phyloP scores from a whole-genome alignment of 2,329 filamentous ascomycete species.

The Oidium heveae region DNA sequence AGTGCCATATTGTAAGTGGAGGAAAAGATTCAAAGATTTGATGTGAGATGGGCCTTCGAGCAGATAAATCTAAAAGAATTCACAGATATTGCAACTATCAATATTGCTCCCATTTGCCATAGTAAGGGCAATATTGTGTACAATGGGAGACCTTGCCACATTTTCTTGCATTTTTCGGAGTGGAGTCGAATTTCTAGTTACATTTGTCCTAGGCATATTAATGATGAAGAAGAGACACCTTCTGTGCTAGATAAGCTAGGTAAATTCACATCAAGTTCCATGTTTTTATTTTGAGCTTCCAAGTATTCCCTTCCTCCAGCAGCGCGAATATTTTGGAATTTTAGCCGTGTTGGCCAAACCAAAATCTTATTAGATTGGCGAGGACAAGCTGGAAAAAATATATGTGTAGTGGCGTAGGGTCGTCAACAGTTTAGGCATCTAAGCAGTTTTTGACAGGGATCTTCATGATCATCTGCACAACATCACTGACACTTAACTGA shows the following conservation, averaged over 20 bases:
- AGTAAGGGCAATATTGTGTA: not conserved
- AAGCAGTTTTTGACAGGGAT: not conserved
- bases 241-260: not conserved
- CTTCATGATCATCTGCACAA: not conserved
- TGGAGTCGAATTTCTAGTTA: not conserved
- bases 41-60: not conserved
- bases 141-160: not conserved
- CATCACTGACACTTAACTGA: not conserved
- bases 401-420: not conserved
- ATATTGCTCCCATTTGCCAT: not conserved
- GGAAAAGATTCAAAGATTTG: not conserved
- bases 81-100: not conserved
- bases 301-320: not conserved
- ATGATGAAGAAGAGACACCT: not conserved
- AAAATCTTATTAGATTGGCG: not conserved
- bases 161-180: not conserved
- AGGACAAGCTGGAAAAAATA: not conserved
- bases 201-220: not conserved
- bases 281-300: not conserved
- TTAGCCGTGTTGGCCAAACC: not conserved
- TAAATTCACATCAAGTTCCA: not conserved
- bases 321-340: not conserved
- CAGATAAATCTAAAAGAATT: not conserved
- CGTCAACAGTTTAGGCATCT: not conserved
- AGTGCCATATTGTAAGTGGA: not conserved